Conservation (phyloP, 176 grass and related monocot species). For the Echinochloa phyllopogon region DNA sequence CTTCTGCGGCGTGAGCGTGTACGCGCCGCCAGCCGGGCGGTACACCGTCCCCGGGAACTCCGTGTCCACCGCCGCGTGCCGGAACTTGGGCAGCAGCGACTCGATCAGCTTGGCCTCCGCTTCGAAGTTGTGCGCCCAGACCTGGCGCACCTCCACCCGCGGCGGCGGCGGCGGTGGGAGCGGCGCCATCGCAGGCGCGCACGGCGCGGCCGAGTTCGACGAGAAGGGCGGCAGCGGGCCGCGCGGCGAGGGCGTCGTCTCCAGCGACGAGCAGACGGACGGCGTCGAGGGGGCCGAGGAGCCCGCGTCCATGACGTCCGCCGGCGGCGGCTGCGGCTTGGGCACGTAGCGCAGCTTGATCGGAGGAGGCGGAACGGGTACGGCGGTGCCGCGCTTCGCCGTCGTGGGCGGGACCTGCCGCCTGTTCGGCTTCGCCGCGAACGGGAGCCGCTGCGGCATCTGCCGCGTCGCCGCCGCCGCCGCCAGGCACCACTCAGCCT, state of each 20-base stretch:
- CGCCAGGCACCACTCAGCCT: neutral
- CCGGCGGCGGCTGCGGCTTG: neutral
- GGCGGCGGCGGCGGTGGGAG: neutral
- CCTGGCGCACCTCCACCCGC: constrained; percentile 28
- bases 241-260: neutral
- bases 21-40: neutral
- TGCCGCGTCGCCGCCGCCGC: neutral
- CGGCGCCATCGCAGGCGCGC: neutral
- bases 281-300: neutral
- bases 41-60: constrained; percentile 50
- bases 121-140: constrained; percentile 36
- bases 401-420: neutral
- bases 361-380: neutral
- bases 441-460: neutral
- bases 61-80: constrained; percentile 41
- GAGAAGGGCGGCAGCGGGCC: neutral
- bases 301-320: neutral
- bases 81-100: constrained; percentile 20
- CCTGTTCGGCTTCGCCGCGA: too few species aligned
- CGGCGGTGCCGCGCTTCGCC: neutral
- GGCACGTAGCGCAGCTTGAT: neutral
- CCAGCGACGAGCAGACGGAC: neutral
- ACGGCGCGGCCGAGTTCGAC: neutral
- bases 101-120: constrained; percentile 30
- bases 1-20: neutral